Percentiles rank a stretch among this genome's conserved stretches.
Evolutionary conservation across 495 filamentous ascomycete species (phyloP).

Genomic region (Collariella sp.): DNA sequence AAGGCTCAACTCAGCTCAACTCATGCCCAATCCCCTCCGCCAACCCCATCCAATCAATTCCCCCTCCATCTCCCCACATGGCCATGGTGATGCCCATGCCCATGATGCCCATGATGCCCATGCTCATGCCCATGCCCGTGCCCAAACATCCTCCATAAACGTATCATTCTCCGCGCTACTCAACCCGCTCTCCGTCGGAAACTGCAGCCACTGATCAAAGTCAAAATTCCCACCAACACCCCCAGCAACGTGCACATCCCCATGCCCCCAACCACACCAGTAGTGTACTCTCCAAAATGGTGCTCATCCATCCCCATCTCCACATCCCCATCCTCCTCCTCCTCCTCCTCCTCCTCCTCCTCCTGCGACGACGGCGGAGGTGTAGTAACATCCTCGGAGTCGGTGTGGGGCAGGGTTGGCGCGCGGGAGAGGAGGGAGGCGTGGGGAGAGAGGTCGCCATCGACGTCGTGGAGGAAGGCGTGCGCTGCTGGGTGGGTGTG

Average conservation of each 20-base stretch:
- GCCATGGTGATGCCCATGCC: not conserved
- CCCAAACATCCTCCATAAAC: slow-evolving; percentile 18
- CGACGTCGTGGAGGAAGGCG: not conserved
- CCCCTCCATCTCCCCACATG: not conserved
- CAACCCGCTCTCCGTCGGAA: slow-evolving; percentile 29
- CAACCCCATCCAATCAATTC: slow-evolving; percentile 1
- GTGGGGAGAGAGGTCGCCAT: not conserved
- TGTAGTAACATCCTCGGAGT: slow-evolving; percentile 16
- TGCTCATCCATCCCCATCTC: slow-evolving; percentile 11
- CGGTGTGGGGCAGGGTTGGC: slow-evolving; percentile 17
- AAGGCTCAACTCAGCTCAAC: not conserved
- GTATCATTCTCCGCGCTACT: slow-evolving; percentile 12
- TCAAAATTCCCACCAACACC: slow-evolving; percentile 27
- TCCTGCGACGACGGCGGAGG: slow-evolving; percentile 24
- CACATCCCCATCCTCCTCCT: not conserved
- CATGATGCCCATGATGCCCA: no score
- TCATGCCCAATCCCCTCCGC: slow-evolving; percentile 2
- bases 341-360: slow-evolving; percentile 10
- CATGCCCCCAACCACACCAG: not conserved
- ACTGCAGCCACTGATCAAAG: slow-evolving; percentile 40
- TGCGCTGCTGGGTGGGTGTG: no score
- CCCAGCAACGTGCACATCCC: not conserved
- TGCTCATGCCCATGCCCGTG: no score
- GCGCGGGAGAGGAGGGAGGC: not conserved
- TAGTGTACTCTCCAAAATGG: not conserved